Evolutionary conservation across 129 eudicot genomes (phyloP), one percentile per base, ranked within the genome.

Genomic region (Smallanthus sonchifolius): DNA sequence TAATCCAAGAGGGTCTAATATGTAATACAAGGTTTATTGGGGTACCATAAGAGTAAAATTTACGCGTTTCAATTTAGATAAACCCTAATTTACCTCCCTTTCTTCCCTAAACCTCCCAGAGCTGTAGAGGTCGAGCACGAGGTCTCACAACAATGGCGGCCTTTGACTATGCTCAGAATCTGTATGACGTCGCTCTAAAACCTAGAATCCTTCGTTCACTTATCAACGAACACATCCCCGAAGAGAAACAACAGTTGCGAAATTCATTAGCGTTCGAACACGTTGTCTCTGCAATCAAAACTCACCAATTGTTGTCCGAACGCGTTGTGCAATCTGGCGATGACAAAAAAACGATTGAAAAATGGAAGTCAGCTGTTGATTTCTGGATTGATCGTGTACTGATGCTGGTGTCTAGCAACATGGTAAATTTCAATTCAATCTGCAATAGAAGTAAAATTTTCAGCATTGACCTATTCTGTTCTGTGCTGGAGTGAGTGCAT

Each of bases 291-390:
- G 72, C 84, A 11, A 55, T 94, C 54, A 84, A 77, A 70, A 82
- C 86, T 39, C 97, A 88, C 40, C 62, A 61, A 2, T 82, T 94
- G 28, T 67, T 94, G 4, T 88, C 97, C 8, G 97, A 91, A 76
- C 42, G 47, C 30, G 55, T 66, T 13, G 19, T 74, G n/a, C 67
- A 64, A 6, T 55, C 85, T 28, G 35, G 60, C 1, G 84, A 77
- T 28, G 68, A 62, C 47, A 83, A 89, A 10, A 54, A 79, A 32
- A 49, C 83, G 35, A 56, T 65, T 45, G 86, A 81, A 1, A 78
- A 69, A 52, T 94, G 93, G 96, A 85, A 86, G 60, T 73, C 96
- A 0, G 88, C 96, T 24, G 82, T 91, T 24, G 97, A 94, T 76
- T 69, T 78, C 1, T 94, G 99, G 97, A 60, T 91, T 67, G 68